A percentile compares a stretch with the other conserved stretches of the same genome.
Conservation (phyloP, 1,284 basidiomycete genomes). For the Ceratobasidium sp. region DNA sequence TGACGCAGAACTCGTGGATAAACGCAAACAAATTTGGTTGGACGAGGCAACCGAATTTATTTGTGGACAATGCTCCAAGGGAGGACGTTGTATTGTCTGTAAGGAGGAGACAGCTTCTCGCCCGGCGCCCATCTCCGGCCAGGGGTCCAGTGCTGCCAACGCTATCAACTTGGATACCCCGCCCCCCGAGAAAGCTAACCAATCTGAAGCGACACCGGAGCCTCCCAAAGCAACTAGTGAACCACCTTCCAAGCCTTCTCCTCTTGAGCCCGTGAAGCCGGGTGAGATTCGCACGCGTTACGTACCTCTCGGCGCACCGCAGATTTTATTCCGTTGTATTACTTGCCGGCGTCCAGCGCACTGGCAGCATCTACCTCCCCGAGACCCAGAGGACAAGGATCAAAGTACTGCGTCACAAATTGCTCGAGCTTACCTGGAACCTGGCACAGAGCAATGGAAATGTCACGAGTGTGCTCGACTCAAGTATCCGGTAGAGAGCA, state of each 20-base stretch:
- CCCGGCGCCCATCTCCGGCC: conserved; percentile 48
- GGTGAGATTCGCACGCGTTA: conserved; percentile 39
- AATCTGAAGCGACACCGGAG: conserved; percentile 6
- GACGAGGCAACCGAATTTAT: conserved; percentile 76
- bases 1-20: conserved; percentile 46
- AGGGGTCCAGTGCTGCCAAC: conserved; percentile 29
- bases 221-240: not conserved
- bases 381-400: conserved; percentile 53
- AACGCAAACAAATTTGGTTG: conserved; percentile 55
- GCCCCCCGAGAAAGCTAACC: conserved; percentile 21
- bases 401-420: conserved; percentile 53
- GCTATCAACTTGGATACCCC: conserved; percentile 38
- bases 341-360: conserved; percentile 81
- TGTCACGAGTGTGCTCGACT: conserved; percentile 82
- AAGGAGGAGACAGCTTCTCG: conserved; percentile 58
- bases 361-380: conserved; percentile 72
- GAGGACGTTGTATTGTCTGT: conserved; percentile 78
- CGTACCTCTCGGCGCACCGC: conserved; percentile 17
- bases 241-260: conserved; percentile 24
- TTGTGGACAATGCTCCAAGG: conserved; percentile 76
- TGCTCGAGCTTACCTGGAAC: conserved; percentile 67
- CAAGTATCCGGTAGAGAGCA: conserved; percentile 75
- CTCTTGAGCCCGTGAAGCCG: conserved; percentile 19
- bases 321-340: conserved; percentile 75
- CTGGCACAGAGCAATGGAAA: conserved; percentile 59